Base-by-base conservation (phyloP, 768 basidiomycete genomes). In the Xerocomus spinulosus region DNA sequence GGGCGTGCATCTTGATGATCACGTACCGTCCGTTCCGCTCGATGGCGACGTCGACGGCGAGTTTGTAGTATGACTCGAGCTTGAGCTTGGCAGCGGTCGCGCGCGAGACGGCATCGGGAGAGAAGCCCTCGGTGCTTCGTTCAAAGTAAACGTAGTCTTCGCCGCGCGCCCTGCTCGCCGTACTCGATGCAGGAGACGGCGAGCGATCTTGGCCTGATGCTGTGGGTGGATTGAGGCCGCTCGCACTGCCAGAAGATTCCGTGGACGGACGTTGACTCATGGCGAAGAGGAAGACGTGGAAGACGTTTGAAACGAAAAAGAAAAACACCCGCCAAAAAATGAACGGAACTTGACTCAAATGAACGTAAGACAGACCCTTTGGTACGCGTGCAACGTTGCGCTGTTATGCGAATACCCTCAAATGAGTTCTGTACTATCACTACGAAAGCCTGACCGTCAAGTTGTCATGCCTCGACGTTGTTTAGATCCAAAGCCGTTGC, bases 61-160 rank as follows among this genome's bases (percentile, higher is more conserved):
- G 87, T 70, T 97, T 97, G 77, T 99, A 99, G 73, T 85, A 97
- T 38, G 94, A 89, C 69, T 95, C 94, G 47, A 99, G 83, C 70
- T 96, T 96, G 67, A 97, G 81, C 66, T 96, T 96, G 17, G 94
- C 92, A 21, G 88, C 89, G 40, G 92, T 95, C 8, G 91, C 85
- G 42, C 88, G 87, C 49, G 92, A 91, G 44, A 92, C 78, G 17
- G 91, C 87, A 62, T 89, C 85, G 54, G 92, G 81, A 15, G 86
- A 86, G 74, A 95, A 94, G 48, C 79, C 81, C 34, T 76, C 71
- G 1, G 87, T 87, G 43, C 84, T 83, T 52, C 95, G 80, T 67
- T 96, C 87, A 68, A 98, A 99, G 74, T 94, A 95, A 59, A 97
- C 93, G 70, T 97, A 94, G 77, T 83, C 79, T 26, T 60, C 55